phyloP scores from a whole-genome alignment of 2,329 filamentous ascomycete genomes.

The Neofusicoccum sp. region DNA sequence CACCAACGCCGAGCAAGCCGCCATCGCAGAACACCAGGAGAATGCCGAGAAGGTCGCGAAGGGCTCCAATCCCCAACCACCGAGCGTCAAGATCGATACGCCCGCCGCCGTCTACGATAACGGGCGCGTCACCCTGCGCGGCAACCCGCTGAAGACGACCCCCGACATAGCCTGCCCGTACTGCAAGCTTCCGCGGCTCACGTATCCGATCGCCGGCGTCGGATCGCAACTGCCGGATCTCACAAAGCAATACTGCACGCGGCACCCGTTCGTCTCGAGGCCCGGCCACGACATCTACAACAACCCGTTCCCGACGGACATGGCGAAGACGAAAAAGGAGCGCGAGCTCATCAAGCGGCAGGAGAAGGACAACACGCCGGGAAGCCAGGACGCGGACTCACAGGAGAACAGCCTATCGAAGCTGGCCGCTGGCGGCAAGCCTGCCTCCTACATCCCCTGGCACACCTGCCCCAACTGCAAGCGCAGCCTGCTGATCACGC shows the following conservation, averaged over 20 bases:
- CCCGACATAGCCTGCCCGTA: constrained; percentile 70
- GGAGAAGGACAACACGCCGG: constrained; percentile 46
- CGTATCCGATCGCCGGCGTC: constrained; percentile 70
- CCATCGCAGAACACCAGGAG: constrained; percentile 46
- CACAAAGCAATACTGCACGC: constrained; percentile 69
- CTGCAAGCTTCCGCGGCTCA: constrained; percentile 71
- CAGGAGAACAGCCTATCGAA: constrained; percentile 43
- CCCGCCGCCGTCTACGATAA: constrained; percentile 69
- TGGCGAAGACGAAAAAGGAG: constrained; percentile 74
- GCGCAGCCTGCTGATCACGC: constrained; percentile 59
- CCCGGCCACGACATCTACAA: constrained; percentile 78
- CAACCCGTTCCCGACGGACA: constrained; percentile 73
- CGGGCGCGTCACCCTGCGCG: constrained; percentile 65
- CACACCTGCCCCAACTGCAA: constrained; percentile 61
- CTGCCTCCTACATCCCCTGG: constrained; percentile 50
- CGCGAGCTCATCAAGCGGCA: constrained; percentile 53
- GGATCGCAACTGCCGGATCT: constrained; percentile 64
- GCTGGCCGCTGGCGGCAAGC: constrained; percentile 48
- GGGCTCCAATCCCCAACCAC: constrained; percentile 46
- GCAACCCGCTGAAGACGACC: constrained; percentile 69
- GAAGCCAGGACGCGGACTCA: constrained; percentile 37
- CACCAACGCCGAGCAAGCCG: constrained; percentile 42
- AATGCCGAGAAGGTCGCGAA: constrained; percentile 53
- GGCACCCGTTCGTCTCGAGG: constrained; percentile 73
- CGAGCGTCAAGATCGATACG: constrained; percentile 55